phyloP scores from a whole-genome alignment of 116 monocot species.

The Trichopus zeylanicus region DNA sequence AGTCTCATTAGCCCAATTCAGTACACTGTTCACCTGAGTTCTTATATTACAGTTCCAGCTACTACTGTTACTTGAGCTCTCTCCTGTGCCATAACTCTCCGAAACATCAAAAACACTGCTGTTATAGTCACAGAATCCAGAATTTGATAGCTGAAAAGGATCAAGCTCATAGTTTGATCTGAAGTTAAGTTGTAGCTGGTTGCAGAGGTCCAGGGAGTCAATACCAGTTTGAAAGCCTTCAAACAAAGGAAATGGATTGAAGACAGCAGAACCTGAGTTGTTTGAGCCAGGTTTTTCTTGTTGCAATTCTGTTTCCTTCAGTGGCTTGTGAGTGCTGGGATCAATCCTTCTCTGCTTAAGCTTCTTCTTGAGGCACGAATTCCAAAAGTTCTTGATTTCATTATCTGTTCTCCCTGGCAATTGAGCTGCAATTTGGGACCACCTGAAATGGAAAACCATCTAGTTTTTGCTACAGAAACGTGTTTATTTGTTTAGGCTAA shows the following conservation, averaged over 20 bases:
- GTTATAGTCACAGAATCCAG: constrained; percentile 16
- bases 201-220: constrained; percentile 8
- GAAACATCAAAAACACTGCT: constrained; percentile 18
- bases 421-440: constrained; percentile 74
- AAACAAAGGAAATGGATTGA: constrained; percentile 31
- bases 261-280: neutral
- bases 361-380: constrained; percentile 81
- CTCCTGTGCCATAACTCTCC: constrained; percentile 32
- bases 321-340: constrained; percentile 51
- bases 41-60: constrained; percentile 35
- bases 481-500: too few relatives aligned
- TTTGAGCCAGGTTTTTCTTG: constrained; percentile 9
- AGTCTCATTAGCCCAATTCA: constrained; percentile 28
- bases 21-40: constrained; percentile 11
- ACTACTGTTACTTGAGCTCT: constrained; percentile 52
- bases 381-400: constrained; percentile 84
- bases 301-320: constrained; percentile 10
- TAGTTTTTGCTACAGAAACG: too few relatives aligned
- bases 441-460: constrained; percentile 41
- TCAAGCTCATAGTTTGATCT: neutral
- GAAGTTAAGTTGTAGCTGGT: constrained; percentile 16
- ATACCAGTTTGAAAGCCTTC: constrained; percentile 5
- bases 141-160: neutral
- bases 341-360: constrained; percentile 56
- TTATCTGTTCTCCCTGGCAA: constrained; percentile 76